phyloP scores from a whole-genome alignment of 2,329 filamentous ascomycete species.

The Pseudohalonectria lignicola region DNA sequence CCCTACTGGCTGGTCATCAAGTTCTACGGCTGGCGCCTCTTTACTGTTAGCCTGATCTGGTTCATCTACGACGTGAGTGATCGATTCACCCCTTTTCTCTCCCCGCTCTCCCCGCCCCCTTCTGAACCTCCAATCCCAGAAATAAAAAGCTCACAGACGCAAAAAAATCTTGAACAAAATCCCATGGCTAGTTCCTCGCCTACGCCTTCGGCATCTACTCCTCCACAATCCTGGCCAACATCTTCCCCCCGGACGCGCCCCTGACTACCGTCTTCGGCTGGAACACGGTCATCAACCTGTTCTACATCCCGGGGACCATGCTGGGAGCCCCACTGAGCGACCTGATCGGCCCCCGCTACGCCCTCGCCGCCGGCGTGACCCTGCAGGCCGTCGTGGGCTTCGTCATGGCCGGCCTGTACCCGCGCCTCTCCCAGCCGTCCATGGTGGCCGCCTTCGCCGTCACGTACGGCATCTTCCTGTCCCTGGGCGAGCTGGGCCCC shows the following conservation, averaged over 20 bases:
- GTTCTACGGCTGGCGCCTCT: constrained; percentile 66
- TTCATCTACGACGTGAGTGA: constrained; percentile 63
- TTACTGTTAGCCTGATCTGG: constrained; percentile 65
- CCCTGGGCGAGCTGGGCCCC: constrained; percentile 70
- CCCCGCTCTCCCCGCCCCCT: background rate
- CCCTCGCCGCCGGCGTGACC: constrained; percentile 59
- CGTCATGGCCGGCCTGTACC: constrained; percentile 76
- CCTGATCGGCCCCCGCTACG: constrained; percentile 65
- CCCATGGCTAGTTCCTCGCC: constrained; percentile 50
- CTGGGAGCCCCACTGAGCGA: constrained; percentile 69
- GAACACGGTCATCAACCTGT: constrained; percentile 80
- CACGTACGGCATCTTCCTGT: constrained; percentile 68
- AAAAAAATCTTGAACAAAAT: no score
- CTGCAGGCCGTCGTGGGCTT: constrained; percentile 73
- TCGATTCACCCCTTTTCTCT: background rate
- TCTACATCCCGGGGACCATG: constrained; percentile 77
- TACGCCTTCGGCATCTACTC: constrained; percentile 86
- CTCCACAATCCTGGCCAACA: constrained; percentile 57
- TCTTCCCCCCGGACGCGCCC: constrained; percentile 46
- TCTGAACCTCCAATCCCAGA: no score
- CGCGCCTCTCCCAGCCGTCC: constrained; percentile 49
- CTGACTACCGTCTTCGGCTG: constrained; percentile 76
- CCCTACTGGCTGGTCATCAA: constrained; percentile 44
- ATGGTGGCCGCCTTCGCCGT: constrained; percentile 69
- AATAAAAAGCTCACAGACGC: no score